Evolutionary conservation across 1,139 yeast species (phyloP).

Genomic region (Blastobotrys buckinghamii): DNA sequence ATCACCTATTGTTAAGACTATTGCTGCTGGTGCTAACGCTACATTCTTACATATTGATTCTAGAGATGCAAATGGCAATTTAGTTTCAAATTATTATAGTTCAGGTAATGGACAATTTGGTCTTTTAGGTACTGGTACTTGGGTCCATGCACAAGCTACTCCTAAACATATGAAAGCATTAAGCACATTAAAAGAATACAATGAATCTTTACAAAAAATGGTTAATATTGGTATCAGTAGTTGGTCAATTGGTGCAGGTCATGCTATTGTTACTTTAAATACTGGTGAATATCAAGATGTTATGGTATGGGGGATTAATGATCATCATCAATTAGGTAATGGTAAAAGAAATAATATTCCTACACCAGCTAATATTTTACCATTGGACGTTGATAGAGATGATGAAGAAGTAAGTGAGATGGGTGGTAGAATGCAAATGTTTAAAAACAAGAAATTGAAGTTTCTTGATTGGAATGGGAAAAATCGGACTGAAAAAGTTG

Average conservation of each 20-base stretch:
- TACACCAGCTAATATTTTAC: slow-evolving; percentile 18
- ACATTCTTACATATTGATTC: slow-evolving; percentile 41
- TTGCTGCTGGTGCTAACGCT: slow-evolving; percentile 66
- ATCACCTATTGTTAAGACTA: slow-evolving; percentile 35
- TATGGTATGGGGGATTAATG: slow-evolving; percentile 78
- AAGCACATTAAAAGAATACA: slow-evolving; percentile 39
- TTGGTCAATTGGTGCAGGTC: slow-evolving; percentile 62
- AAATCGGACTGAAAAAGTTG: slow-evolving; percentile 29
- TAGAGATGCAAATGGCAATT: slow-evolving; percentile 12
- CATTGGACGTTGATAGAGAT: slow-evolving; percentile 14
- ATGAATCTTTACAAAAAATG: slow-evolving; percentile 33
- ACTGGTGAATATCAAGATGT: slow-evolving; percentile 42
- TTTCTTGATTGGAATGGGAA: slow-evolving; percentile 24
- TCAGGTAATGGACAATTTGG: slow-evolving; percentile 87
- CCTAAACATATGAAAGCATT: slow-evolving; percentile 54
- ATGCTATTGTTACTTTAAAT: slow-evolving; percentile 51
- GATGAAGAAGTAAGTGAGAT: slow-evolving; percentile 26
- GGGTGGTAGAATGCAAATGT: slow-evolving; percentile 45
- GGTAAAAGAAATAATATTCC: slow-evolving; percentile 51
- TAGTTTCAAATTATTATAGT: slow-evolving; percentile 32
- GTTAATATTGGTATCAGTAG: slow-evolving; percentile 44
- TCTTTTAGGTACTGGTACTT: slow-evolving; percentile 78
- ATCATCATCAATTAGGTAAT: slow-evolving; percentile 76
- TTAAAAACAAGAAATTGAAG: slow-evolving; percentile 27
- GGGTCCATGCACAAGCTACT: slow-evolving; percentile 61